These are phyloP conservation scores for Colletotrichum lentis DNA, from an alignment of 2,329 filamentous ascomycete genomes.

Conservation along the genomic window DNA sequence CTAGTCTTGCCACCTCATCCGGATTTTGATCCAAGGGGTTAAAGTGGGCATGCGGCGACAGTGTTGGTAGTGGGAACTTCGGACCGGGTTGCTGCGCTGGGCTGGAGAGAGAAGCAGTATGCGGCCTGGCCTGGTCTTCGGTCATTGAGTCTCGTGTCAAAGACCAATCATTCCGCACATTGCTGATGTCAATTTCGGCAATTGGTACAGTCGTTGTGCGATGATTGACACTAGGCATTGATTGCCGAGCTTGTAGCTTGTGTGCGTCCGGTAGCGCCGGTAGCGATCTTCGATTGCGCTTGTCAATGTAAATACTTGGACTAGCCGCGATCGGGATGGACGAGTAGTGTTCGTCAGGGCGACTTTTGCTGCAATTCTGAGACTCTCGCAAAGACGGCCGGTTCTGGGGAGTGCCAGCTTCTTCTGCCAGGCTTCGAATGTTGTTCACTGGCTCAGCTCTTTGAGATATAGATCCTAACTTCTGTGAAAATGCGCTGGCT, in stretches of 20 bases:
- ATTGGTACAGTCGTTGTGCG: background rate
- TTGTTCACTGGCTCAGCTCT: slow-evolving; percentile 41
- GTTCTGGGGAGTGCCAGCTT: background rate
- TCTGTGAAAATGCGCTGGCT: slow-evolving; percentile 36
- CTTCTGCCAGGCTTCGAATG: slow-evolving; percentile 30
- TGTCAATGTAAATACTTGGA: slow-evolving; percentile 41
- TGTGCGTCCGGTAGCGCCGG: background rate
- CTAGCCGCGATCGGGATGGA: slow-evolving; percentile 44
- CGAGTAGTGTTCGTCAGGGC: slow-evolving; percentile 16
- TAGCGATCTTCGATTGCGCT: background rate
- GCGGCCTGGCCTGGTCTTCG: background rate
- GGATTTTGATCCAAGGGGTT: too few species aligned
- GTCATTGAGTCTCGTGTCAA: background rate
- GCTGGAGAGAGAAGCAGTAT: slow-evolving; percentile 9
- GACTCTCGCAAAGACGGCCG: slow-evolving; percentile 36
- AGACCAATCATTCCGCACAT: background rate
- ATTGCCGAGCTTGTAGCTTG: background rate
- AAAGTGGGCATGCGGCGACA: background rate
- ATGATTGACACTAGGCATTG: background rate
- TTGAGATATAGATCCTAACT: slow-evolving; percentile 41
- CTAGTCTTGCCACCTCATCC: too few species aligned
- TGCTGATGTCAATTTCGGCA: background rate
- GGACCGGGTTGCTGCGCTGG: slow-evolving; percentile 1
- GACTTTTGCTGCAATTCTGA: slow-evolving; percentile 37
- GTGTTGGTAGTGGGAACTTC: slow-evolving; percentile 1